phyloP scores from a whole-genome alignment of 345 rosid genomes.

The Streptanthus diversifolius region DNA sequence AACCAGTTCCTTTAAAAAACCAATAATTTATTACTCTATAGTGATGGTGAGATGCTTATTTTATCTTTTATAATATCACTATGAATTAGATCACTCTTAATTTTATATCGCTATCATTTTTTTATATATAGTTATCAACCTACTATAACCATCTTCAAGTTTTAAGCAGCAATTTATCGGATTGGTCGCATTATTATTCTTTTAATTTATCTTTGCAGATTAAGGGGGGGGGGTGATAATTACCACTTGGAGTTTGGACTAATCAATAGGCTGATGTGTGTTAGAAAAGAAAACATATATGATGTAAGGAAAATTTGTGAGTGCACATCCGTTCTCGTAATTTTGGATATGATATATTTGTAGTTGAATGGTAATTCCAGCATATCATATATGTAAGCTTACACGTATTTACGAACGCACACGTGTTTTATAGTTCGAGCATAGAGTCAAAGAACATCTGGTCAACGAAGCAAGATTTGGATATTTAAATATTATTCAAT shows the following conservation, averaged over 20 bases:
- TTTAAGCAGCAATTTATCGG: too few relatives aligned
- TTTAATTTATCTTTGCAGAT: too few relatives aligned
- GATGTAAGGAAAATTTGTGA: not conserved
- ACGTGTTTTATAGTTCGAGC: conserved; percentile 24
- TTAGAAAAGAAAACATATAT: not conserved
- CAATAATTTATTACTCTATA: too few relatives aligned
- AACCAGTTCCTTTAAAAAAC: too few relatives aligned
- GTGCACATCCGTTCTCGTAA: not conserved
- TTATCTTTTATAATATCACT: too few relatives aligned
- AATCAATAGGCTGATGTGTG: not conserved
- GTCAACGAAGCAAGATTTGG: conserved; percentile 19
- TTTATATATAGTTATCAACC: too few relatives aligned
- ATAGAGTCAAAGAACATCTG: not conserved
- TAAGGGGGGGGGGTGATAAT: too few relatives aligned
- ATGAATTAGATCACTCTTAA: too few relatives aligned
- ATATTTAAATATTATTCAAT: not conserved
- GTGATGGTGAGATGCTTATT: too few relatives aligned
- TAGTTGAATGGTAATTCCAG: not conserved
- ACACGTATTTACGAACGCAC: conserved; percentile 11
- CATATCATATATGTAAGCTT: not conserved
- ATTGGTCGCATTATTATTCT: too few relatives aligned
- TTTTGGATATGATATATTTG: not conserved
- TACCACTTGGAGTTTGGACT: not conserved
- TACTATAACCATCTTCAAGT: too few relatives aligned
- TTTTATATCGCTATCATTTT: too few relatives aligned